These are phyloP conservation scores for Metschnikowia dekortorum DNA, from an alignment of 805 yeast genomes.

Conservation along the genomic window DNA sequence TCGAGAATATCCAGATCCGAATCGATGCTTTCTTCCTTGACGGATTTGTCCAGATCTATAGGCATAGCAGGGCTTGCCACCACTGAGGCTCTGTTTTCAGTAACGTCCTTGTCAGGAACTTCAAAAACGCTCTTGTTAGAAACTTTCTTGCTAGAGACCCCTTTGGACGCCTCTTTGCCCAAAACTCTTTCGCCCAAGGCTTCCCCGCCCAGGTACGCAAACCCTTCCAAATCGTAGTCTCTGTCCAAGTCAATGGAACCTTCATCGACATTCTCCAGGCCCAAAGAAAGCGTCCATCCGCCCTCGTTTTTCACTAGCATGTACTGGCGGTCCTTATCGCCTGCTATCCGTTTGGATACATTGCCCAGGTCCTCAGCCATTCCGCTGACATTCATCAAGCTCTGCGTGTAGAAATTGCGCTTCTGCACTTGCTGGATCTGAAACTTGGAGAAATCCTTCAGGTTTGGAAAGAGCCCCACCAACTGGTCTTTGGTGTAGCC, in stretches of 20 bases:
- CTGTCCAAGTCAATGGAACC: constrained; percentile 53
- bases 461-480: constrained; percentile 72
- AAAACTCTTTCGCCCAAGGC: no score
- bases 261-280: constrained; percentile 43
- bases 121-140: no score
- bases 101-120: no score
- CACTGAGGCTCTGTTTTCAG: no score
- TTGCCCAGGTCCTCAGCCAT: constrained; percentile 53
- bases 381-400: constrained; percentile 78
- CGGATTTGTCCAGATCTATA: not conserved
- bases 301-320: constrained; percentile 68
- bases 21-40: not conserved
- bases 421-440: constrained; percentile 91
- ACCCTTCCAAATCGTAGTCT: constrained; percentile 14
- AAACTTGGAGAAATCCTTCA: constrained; percentile 86
- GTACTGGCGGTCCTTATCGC: constrained; percentile 76
- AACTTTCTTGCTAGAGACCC: no score
- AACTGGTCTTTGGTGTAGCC: constrained; percentile 91
- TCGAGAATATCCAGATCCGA: constrained; percentile 21
- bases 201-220: not conserved
- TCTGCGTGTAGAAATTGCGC: constrained; percentile 85
- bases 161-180: no score
- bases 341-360: constrained; percentile 62
- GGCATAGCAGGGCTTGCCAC: no score
- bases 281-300: constrained; percentile 77